Conservation (phyloP, 352 stramenopile species). For the Pythium oligandrum region DNA sequence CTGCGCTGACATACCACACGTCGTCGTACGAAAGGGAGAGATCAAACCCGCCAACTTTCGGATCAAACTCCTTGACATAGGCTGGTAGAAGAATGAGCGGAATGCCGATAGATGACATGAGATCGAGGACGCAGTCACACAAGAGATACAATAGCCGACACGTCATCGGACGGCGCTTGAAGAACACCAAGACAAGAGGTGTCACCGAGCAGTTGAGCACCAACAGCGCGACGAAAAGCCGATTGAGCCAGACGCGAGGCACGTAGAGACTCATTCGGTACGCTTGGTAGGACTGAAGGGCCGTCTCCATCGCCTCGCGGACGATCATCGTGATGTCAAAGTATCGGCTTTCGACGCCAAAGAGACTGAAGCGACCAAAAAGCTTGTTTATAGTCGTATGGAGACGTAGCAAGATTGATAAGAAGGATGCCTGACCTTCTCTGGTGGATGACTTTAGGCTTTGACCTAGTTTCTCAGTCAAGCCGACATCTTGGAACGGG, state of each 20-base stretch:
- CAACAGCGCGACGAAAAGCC: conserved; percentile 4
- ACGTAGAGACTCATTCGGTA: conserved; percentile 17
- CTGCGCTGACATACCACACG: conserved; percentile 20
- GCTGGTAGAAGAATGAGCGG: conserved; percentile 8
- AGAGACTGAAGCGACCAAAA: conserved; percentile 4
- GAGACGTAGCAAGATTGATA: too few relatives aligned
- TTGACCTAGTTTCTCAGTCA: too few relatives aligned
- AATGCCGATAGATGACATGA: conserved; percentile 13
- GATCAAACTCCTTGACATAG: conserved; percentile 9
- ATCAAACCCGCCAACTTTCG: conserved; percentile 2
- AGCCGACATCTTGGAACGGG: not conserved
- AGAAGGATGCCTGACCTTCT: not conserved
- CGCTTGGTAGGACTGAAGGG: conserved; percentile 16
- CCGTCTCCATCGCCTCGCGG: conserved; percentile 7
- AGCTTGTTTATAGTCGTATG: too few relatives aligned
- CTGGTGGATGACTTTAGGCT: too few relatives aligned
- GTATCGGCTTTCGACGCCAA: conserved; percentile 18
- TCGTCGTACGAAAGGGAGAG: conserved; percentile 18
- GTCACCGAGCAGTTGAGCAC: conserved; percentile 17
- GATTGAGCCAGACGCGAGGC: conserved; percentile 12
- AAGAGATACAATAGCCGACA: conserved; percentile 12
- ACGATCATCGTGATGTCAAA: conserved; percentile 17
- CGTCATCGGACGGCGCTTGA: not conserved
- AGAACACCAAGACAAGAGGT: conserved; percentile 1
- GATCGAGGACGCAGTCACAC: conserved; percentile 17